A percentile compares a stretch with the other conserved stretches of the same genome.
Evolutionary conservation across 2,329 filamentous ascomycete species (phyloP).

Genomic region (Metarhizium brunneum): DNA sequence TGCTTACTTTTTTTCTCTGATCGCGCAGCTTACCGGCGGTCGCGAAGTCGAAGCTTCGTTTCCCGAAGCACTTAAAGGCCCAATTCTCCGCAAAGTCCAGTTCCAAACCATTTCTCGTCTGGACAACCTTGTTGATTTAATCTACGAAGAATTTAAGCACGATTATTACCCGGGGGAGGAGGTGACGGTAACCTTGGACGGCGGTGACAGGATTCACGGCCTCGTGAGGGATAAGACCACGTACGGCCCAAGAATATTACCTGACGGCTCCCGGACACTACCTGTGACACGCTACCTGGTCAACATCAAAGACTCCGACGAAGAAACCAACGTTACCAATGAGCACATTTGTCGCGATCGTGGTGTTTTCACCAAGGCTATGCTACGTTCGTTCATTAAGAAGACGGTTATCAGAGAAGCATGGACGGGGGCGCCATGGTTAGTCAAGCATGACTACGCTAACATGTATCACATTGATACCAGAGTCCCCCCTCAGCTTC

Average conservation of each 20-base stretch:
- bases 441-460: conserved; percentile 82
- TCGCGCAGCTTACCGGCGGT: conserved; percentile 59
- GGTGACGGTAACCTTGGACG: conserved; percentile 62
- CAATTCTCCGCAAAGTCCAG: conserved; percentile 82
- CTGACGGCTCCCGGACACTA: conserved; percentile 60
- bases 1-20: background rate
- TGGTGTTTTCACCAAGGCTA: conserved; percentile 89
- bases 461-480: conserved; percentile 77
- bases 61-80: conserved; percentile 82
- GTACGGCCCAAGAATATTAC: conserved; percentile 49
- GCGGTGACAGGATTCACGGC: conserved; percentile 62
- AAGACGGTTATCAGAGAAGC: conserved; percentile 86
- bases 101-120: conserved; percentile 84
- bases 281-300: conserved; percentile 77
- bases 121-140: conserved; percentile 64
- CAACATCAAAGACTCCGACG: conserved; percentile 57
- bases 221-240: conserved; percentile 78
- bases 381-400: conserved; percentile 88
- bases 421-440: conserved; percentile 94
- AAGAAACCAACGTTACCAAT: conserved; percentile 73
- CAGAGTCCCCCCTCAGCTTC: conserved; percentile 74
- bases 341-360: conserved; percentile 77
- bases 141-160: conserved; percentile 72
- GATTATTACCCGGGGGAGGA: conserved; percentile 88
- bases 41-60: conserved; percentile 87